Conservation (phyloP, 345 rosid species). For the Streptanthus diversifolius region DNA sequence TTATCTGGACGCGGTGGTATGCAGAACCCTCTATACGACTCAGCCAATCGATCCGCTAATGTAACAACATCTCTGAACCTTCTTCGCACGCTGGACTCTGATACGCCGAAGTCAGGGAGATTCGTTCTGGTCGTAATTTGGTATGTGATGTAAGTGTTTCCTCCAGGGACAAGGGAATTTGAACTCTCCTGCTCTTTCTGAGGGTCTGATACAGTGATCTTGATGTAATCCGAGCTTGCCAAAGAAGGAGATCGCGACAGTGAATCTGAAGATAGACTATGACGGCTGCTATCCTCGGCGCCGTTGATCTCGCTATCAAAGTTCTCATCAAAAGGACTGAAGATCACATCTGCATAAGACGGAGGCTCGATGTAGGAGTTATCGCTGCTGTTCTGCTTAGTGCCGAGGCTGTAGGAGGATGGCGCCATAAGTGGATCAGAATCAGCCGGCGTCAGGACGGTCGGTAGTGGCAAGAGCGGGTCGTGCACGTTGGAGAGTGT, state of each 20-base stretch:
- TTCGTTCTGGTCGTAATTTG: constrained; percentile 80
- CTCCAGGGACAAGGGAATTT: constrained; percentile 79
- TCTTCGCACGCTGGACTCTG: constrained; percentile 75
- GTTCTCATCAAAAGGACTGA: constrained; percentile 71
- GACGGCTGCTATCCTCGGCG: constrained; percentile 42
- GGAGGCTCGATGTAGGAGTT: constrained; percentile 86
- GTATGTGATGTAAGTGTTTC: constrained; percentile 65
- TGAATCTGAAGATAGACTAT: constrained; percentile 39
- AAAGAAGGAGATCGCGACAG: constrained; percentile 63
- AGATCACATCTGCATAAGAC: constrained; percentile 78
- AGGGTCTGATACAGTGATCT: constrained; percentile 82
- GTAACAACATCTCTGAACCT: constrained; percentile 85
- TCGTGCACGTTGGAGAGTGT: constrained; percentile 52
- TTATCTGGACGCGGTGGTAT: constrained; percentile 94
- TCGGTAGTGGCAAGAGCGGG: constrained; percentile 50
- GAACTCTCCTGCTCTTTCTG: constrained; percentile 75
- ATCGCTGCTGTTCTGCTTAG: constrained; percentile 30
- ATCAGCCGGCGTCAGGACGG: constrained; percentile 46
- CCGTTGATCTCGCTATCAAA: constrained; percentile 55
- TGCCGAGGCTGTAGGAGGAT: constrained; percentile 32
- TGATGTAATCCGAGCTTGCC: constrained; percentile 50
- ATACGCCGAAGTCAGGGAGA: constrained; percentile 54
- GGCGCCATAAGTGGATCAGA: constrained; percentile 73
- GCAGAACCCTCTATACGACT: constrained; percentile 76
- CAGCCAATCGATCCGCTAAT: constrained; percentile 72